Evolutionary conservation across 192 early-diverging fungal species (phyloP), one percentile per base, ranked within the genome.

Genomic region (Glomus cerebriforme): DNA sequence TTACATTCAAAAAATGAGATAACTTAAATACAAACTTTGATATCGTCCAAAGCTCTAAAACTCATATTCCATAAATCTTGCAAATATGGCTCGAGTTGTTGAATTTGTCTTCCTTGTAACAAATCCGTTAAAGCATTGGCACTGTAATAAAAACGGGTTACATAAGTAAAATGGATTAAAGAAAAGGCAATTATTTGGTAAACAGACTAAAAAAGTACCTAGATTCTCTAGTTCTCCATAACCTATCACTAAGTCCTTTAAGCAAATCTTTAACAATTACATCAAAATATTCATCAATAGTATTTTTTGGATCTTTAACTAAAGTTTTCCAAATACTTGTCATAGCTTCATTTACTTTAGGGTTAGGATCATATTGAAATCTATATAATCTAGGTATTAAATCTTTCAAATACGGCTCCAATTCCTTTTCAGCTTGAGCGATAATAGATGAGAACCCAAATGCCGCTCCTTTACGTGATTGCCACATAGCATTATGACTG

Each of bases 341-440:
- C 97, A 98, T 98, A 1, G 91, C 92, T 26, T 91, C 87, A 58
- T 93, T 93, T 7, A 95, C 93, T 65, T 94, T 93, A 27, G 91
- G 91, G 73, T 96, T 95, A 10, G 97, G 95, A 80, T 98, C 97
- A 82, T 93, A 97, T 76, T 93, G 94, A 82, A 91, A 96, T 15
- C 97, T 87, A 80, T 95, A 98, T 31, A 98, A 85, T 47, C 90
- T 91, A 7, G 96, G 96, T 34, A 98, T 86, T 22, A 97, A 82
- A 26, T 90, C 87, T 7, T 88, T 84, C 37, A 98, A 82, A 81
- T 95, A 86, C 2, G 95, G 95, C 80, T 93, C 87, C 10, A 98
- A 87, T 45, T 97, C 92, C 19, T 88, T 88, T 70, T 92, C 91
- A 10, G 97, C 94, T 49, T 91, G 86, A 6, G 92, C 86, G 43